A percentile compares a stretch with the other conserved stretches of the same genome.
Conservation (phyloP, 495 filamentous ascomycete species). For the Penicillium maclennaniae region DNA sequence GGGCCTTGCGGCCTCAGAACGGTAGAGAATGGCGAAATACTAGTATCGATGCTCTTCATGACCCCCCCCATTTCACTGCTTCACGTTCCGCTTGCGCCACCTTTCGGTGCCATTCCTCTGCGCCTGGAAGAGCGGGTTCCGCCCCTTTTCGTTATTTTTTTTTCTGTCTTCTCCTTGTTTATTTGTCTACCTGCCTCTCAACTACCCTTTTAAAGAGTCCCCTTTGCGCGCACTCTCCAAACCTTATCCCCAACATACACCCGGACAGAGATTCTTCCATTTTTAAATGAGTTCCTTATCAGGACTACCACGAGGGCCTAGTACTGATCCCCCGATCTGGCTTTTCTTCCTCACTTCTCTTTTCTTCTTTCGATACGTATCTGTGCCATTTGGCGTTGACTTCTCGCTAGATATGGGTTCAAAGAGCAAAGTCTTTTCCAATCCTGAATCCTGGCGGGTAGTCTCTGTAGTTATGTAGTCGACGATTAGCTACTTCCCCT, state of each 20-base stretch:
- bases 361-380: constrained; percentile 15
- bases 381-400: constrained; percentile 23
- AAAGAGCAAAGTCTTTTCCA: background rate
- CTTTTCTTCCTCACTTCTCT: constrained; percentile 12
- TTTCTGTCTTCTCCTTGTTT: constrained; percentile 23
- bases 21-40: constrained; percentile 1
- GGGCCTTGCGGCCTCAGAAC: constrained; percentile 12
- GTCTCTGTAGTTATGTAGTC: background rate
- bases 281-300: constrained; percentile 32
- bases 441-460: constrained; percentile 1
- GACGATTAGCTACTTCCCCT: no score
- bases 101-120: constrained; percentile 1
- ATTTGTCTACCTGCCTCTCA: constrained; percentile 31
- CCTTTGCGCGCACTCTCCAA: constrained; percentile 33
- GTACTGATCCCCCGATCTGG: constrained; percentile 23
- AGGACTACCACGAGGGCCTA: constrained; percentile 29
- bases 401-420: constrained; percentile 27
- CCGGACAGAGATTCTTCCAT: constrained; percentile 23
- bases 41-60: constrained; percentile 2
- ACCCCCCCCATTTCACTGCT: constrained; percentile 3
- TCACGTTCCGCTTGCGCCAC: constrained; percentile 6
- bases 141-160: constrained; percentile 5
- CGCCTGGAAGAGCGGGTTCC: background rate
- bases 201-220: constrained; percentile 30
- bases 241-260: constrained; percentile 23